phyloP scores from a whole-genome alignment of 345 rosid genomes.

The Ricinus communis region DNA sequence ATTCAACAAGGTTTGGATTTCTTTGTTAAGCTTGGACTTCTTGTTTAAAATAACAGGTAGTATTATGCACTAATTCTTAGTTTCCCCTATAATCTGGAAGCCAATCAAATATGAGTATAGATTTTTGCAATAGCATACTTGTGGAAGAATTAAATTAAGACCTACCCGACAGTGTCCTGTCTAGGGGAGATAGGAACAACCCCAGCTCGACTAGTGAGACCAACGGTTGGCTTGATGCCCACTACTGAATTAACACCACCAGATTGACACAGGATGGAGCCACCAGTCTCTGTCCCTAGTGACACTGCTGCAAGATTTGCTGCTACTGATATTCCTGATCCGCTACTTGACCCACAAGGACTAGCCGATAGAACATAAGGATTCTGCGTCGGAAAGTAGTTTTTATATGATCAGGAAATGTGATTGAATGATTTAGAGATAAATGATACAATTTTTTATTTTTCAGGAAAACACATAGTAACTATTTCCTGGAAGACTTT shows the following conservation, averaged over 20 bases:
- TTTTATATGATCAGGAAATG: no score
- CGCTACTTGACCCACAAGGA: constrained; percentile 76
- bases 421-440: no score
- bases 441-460: no score
- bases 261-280: constrained; percentile 64
- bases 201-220: constrained; percentile 70
- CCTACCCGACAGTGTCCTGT: constrained; percentile 64
- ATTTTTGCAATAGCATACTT: no score
- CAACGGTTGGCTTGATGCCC: constrained; percentile 68
- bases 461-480: no score
- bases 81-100: no score
- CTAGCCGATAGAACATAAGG: constrained; percentile 32
- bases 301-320: constrained; percentile 60
- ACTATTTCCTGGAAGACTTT: no score
- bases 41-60: no score
- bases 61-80: no score
- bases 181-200: constrained; percentile 60
- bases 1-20: not conserved
- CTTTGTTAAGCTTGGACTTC: no score
- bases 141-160: no score
- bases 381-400: not conserved
- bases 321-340: constrained; percentile 69
- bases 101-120: no score
- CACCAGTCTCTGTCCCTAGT: constrained; percentile 71
- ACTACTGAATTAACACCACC: constrained; percentile 48